phyloP scores from a whole-genome alignment of 2,329 filamentous ascomycete species.

The Aspergillus sp. region DNA sequence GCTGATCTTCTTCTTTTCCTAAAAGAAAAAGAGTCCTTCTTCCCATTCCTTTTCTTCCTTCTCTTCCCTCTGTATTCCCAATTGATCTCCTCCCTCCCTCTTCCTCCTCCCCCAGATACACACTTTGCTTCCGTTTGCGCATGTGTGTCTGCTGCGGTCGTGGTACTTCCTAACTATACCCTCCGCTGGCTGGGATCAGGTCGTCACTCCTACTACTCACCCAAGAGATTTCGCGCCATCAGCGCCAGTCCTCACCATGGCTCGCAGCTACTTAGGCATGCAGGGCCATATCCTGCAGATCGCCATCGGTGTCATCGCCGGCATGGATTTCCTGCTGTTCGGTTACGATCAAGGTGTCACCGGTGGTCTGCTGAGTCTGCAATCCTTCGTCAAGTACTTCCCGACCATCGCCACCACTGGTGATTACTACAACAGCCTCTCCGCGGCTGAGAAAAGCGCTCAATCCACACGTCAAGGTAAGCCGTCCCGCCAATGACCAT shows the following conservation, averaged over 20 bases:
- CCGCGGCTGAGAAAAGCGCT: slow-evolving; percentile 15
- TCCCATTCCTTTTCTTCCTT: slow-evolving; percentile 1
- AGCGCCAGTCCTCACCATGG: slow-evolving; percentile 14
- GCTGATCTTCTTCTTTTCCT: slow-evolving; percentile 8
- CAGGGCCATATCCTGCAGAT: slow-evolving; percentile 40
- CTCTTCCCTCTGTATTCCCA: not conserved
- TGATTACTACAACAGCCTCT: slow-evolving; percentile 15
- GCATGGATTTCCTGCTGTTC: slow-evolving; percentile 40
- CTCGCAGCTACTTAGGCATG: slow-evolving; percentile 37
- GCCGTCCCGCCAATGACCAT: not conserved
- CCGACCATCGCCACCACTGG: slow-evolving; percentile 37
- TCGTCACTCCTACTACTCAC: too few species aligned
- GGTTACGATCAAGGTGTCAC: slow-evolving; percentile 44
- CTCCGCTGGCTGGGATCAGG: too few species aligned
- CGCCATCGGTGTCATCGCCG: slow-evolving; percentile 44
- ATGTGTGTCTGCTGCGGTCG: slow-evolving; percentile 2
- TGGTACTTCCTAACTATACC: not conserved
- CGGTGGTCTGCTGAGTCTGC: slow-evolving; percentile 43
- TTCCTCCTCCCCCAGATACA: not conserved
- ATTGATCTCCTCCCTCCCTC: not conserved
- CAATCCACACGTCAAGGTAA: slow-evolving; percentile 37
- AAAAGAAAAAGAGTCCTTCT: too few species aligned
- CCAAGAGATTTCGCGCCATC: not conserved
- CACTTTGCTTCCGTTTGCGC: not conserved
- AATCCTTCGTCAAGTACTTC: slow-evolving; percentile 41